Percentiles rank a stretch among this genome's conserved stretches.
phyloP scores from a whole-genome alignment of 2,329 filamentous ascomycete genomes.

The Botrytis galanthina region DNA sequence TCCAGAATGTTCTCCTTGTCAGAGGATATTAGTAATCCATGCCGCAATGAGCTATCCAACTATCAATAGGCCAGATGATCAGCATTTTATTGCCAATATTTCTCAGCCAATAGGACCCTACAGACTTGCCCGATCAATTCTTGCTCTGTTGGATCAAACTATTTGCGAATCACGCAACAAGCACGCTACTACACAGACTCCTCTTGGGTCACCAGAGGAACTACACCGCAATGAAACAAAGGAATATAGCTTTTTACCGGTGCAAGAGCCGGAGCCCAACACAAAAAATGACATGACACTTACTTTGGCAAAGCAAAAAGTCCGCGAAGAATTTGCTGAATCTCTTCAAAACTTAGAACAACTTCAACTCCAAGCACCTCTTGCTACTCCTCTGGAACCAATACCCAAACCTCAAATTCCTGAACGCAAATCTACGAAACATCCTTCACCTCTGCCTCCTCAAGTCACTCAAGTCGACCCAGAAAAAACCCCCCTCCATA shows the following conservation, averaged over 20 bases:
- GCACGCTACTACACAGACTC: constrained; percentile 31
- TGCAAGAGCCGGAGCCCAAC: not conserved
- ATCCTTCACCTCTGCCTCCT: not conserved
- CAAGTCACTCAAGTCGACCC: not conserved
- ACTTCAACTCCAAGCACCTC: constrained; percentile 3
- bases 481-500: constrained; percentile 3
- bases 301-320: not conserved
- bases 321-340: not conserved
- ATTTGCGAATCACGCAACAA: not conserved
- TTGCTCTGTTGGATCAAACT: constrained; percentile 27
- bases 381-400: not conserved
- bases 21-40: constrained; percentile 29
- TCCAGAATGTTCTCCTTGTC: constrained; percentile 11
- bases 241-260: constrained; percentile 28
- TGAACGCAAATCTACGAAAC: not conserved
- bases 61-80: not conserved
- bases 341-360: not conserved
- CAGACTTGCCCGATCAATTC: constrained; percentile 31
- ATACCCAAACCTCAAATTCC: not conserved
- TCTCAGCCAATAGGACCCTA: constrained; percentile 26
- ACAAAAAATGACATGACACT: not conserved
- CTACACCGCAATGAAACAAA: constrained; percentile 24
- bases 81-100: constrained; percentile 24
- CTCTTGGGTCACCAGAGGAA: constrained; percentile 30
- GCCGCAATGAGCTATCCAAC: constrained; percentile 22